A percentile compares a stretch with the other conserved stretches of the same genome.
Evolutionary conservation across 2,329 filamentous ascomycete genomes (phyloP).

Genomic region (Claviceps paspali): DNA sequence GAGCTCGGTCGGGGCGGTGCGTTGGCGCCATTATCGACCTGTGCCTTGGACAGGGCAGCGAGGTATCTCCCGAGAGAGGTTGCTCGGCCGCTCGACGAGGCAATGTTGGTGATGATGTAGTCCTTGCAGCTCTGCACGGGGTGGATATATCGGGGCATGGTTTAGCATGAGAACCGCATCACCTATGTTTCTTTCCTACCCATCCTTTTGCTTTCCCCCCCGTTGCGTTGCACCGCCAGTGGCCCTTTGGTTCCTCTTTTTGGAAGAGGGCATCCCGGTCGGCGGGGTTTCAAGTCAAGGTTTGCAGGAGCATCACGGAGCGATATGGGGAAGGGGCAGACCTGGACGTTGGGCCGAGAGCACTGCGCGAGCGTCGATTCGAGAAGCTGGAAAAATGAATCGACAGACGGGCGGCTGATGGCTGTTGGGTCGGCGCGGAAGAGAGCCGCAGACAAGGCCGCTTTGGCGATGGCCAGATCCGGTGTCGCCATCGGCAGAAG

Average conservation of each 20-base stretch:
- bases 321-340: no score
- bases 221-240: not conserved
- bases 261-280: not conserved
- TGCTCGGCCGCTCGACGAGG: constrained; percentile 50
- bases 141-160: constrained; percentile 3
- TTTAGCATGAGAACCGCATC: constrained; percentile 6
- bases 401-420: constrained; percentile 53
- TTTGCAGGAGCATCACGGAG: no score
- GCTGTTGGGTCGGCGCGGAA: constrained; percentile 60
- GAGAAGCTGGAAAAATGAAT: constrained; percentile 51
- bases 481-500: constrained; percentile 44
- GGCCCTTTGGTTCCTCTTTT: not conserved
- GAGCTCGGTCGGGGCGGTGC: constrained; percentile 35
- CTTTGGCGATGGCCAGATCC: constrained; percentile 63
- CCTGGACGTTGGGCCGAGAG: constrained; percentile 73
- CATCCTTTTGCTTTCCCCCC: not conserved
- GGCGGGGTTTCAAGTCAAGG: no score
- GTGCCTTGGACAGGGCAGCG: constrained; percentile 43
- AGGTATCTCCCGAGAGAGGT: constrained; percentile 62
- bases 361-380: constrained; percentile 52
- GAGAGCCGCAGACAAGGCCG: constrained; percentile 58
- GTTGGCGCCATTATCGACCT: constrained; percentile 15
- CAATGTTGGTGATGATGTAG: constrained; percentile 64
- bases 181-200: not conserved
- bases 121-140: constrained; percentile 60